phyloP scores from a whole-genome alignment of 345 rosid genomes.

The Salix purpurea region DNA sequence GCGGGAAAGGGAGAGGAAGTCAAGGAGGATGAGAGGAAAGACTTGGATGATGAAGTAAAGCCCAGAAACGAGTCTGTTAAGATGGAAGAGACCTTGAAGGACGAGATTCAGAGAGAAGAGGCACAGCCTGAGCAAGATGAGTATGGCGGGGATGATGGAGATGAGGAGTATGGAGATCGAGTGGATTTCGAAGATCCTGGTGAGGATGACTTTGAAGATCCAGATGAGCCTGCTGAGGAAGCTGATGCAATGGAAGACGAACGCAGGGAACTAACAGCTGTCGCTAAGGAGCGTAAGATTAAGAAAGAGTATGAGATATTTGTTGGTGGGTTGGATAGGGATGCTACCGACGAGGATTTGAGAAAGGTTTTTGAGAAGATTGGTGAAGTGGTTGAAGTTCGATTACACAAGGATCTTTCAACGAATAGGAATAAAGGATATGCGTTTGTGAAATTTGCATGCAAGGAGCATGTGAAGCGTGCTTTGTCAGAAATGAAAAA shows the following conservation, averaged over 20 bases:
- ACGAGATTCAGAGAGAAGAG: constrained; percentile 22
- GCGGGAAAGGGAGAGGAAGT: constrained; percentile 3
- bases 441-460: constrained; percentile 62
- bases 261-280: constrained; percentile 37
- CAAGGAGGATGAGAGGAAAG: constrained; percentile 10
- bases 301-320: constrained; percentile 61
- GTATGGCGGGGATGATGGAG: constrained; percentile 36
- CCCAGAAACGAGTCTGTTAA: constrained; percentile 6
- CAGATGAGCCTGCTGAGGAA: constrained; percentile 43
- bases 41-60: constrained; percentile 13
- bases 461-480: constrained; percentile 46
- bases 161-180: constrained; percentile 54
- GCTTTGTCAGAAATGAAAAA: constrained; percentile 63
- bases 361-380: constrained; percentile 50
- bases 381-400: constrained; percentile 54
- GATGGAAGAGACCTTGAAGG: constrained; percentile 13
- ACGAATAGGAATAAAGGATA: constrained; percentile 53
- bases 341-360: constrained; percentile 57
- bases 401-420: constrained; percentile 42
- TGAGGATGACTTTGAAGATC: constrained; percentile 49
- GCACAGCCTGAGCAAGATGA: constrained; percentile 24
- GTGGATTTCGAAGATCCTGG: constrained; percentile 53
- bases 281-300: constrained; percentile 46
- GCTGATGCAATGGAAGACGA: constrained; percentile 45
- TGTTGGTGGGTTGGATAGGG: constrained; percentile 55